phyloP scores from a whole-genome alignment of 148 eudicot species.

The Persicaria maculosa region DNA sequence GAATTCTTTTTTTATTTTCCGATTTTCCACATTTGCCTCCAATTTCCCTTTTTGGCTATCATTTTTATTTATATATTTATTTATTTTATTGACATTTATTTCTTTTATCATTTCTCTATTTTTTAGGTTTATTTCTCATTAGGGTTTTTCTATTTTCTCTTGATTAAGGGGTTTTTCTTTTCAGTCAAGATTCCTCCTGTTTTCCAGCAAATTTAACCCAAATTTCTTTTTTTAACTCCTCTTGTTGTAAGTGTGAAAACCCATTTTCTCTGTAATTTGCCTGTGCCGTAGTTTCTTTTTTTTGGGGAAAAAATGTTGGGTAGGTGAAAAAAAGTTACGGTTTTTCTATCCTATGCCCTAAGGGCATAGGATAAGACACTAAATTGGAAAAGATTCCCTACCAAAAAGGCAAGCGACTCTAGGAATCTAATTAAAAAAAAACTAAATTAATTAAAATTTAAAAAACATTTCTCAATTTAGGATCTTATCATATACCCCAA shows the following conservation, averaged over 20 bases:
- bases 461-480: too few species aligned
- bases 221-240: neutral
- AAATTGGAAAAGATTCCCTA: too few species aligned
- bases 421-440: too few species aligned
- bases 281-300: neutral
- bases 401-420: too few species aligned
- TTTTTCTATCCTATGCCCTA: too few species aligned
- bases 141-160: neutral
- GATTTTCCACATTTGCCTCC: conserved; percentile 4
- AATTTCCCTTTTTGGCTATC: neutral
- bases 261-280: neutral
- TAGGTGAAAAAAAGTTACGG: neutral
- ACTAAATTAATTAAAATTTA: too few species aligned
- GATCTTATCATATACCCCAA: too few species aligned
- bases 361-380: too few species aligned
- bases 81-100: neutral
- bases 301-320: neutral
- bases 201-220: neutral
- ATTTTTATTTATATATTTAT: neutral
- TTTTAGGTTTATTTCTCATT: too few species aligned
- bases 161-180: neutral
- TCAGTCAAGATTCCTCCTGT: neutral
- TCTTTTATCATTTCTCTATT: too few species aligned
- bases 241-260: neutral
- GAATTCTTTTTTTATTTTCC: neutral